A percentile compares a stretch with the other conserved stretches of the same genome.
Evolutionary conservation across 2,329 filamentous ascomycete species (phyloP).

Genomic region (Phoma sp.): DNA sequence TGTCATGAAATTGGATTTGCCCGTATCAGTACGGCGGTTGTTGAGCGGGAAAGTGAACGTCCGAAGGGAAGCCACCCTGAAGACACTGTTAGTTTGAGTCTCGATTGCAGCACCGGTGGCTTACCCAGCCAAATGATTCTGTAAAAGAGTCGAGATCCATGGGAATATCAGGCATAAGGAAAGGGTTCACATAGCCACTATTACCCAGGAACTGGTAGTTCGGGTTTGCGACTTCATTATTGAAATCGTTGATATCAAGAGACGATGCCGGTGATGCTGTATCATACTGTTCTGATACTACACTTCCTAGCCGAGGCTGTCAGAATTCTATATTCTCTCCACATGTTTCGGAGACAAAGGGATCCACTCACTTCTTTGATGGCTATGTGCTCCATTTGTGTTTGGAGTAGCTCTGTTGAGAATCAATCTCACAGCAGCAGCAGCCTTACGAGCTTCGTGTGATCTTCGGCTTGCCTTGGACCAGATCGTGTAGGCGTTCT

Average conservation of each 20-base stretch:
- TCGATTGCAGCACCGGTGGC: not conserved
- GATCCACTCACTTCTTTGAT: constrained; percentile 16
- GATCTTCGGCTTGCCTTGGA: constrained; percentile 30
- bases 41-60: not conserved
- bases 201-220: constrained; percentile 11
- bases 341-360: not conserved
- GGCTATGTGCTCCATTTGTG: not conserved
- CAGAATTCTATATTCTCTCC: not conserved
- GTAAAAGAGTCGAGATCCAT: constrained; percentile 31
- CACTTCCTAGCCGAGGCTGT: constrained; percentile 3
- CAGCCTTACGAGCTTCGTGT: constrained; percentile 40
- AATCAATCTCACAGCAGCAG: constrained; percentile 36
- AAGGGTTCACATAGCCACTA: constrained; percentile 19
- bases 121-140: constrained; percentile 35
- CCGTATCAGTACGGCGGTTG: too few species aligned
- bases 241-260: constrained; percentile 26
- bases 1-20: too few species aligned
- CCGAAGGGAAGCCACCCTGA: constrained; percentile 1
- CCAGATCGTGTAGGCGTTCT: constrained; percentile 34
- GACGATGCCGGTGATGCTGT: constrained; percentile 18
- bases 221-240: not conserved
- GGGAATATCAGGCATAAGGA: constrained; percentile 24
- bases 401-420: constrained; percentile 28
- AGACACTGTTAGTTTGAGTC: not conserved
- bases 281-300: constrained; percentile 1